Evolutionary conservation across 2,329 filamentous ascomycete genomes (phyloP).

Genomic region (Fusarium cicatricum): DNA sequence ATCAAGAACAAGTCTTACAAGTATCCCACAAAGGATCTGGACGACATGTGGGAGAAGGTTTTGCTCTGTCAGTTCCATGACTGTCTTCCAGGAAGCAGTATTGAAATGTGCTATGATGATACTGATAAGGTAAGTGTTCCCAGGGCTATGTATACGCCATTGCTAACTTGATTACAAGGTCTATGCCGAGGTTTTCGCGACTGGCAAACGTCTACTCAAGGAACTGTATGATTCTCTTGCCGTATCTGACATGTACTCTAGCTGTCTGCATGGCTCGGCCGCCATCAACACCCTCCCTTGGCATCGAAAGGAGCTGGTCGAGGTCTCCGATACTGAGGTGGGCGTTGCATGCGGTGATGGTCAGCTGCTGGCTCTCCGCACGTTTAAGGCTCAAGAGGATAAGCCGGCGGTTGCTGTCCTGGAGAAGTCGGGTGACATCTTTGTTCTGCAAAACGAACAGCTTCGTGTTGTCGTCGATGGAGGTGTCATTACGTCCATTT

Average conservation of each 20-base stretch:
- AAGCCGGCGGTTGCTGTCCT: constrained; percentile 61
- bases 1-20: constrained; percentile 77
- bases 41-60: constrained; percentile 93
- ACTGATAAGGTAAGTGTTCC: constrained; percentile 72
- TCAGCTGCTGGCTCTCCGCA: constrained; percentile 59
- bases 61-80: constrained; percentile 98
- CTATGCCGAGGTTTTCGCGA: constrained; percentile 83
- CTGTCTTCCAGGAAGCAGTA: constrained; percentile 91
- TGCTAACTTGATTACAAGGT: constrained; percentile 55
- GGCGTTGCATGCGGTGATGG: constrained; percentile 67
- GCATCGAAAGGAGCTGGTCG: constrained; percentile 78
- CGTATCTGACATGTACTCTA: constrained; percentile 57
- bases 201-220: constrained; percentile 74
- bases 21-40: constrained; percentile 93
- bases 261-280: constrained; percentile 58
- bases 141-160: neutral
- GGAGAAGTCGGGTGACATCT: constrained; percentile 67
- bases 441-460: constrained; percentile 80
- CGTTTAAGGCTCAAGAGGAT: constrained; percentile 55
- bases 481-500: constrained; percentile 84
- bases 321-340: constrained; percentile 62
- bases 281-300: constrained; percentile 90
- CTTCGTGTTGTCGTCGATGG: constrained; percentile 76
- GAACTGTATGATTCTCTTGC: constrained; percentile 75
- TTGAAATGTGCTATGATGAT: constrained; percentile 98